Percentiles rank a stretch among this genome's conserved stretches.
These are phyloP conservation scores for Closterium sp. DNA, from an alignment of 139 green algal species.

Conservation along the genomic window DNA sequence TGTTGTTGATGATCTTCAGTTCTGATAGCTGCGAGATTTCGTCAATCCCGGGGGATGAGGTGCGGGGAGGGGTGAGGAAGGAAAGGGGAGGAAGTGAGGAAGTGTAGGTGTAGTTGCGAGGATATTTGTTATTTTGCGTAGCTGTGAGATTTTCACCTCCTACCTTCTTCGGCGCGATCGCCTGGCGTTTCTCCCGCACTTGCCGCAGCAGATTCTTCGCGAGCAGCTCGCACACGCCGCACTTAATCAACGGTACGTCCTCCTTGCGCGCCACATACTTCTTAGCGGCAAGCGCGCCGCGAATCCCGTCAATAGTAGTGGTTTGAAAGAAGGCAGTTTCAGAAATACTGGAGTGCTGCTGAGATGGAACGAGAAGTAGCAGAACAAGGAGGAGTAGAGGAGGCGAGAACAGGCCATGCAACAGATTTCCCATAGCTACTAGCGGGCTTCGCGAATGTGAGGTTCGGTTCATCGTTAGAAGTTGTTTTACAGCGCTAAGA, in stretches of 20 bases:
- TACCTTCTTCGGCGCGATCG: constrained; percentile 7
- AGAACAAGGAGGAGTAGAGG: not conserved
- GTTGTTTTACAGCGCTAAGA: too few species aligned
- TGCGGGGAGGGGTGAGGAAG: not conserved
- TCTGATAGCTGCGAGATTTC: too few species aligned
- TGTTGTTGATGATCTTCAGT: too few species aligned
- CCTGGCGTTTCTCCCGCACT: constrained; percentile 3
- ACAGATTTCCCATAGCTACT: not conserved
- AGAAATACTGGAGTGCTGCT: not conserved
- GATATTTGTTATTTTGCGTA: too few species aligned
- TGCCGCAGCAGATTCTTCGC: constrained; percentile 20
- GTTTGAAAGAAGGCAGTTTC: not conserved
- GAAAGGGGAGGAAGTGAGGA: not conserved
- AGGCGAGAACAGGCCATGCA: not conserved
- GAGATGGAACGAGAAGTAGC: not conserved
- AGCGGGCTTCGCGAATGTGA: not conserved
- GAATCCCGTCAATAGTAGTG: not conserved
- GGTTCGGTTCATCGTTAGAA: not conserved
- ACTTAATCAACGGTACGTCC: constrained; percentile 29
- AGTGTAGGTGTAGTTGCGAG: not conserved
- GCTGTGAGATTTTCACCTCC: not conserved
- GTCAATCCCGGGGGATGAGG: not conserved
- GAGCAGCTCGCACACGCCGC: constrained; percentile 25
- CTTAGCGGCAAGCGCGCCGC: not conserved
- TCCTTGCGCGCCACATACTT: constrained; percentile 7